Percentiles rank a stretch among this genome's conserved stretches.
phyloP scores from a whole-genome alignment of 2,329 filamentous ascomycete species.

The Bipolaris bicolor region DNA sequence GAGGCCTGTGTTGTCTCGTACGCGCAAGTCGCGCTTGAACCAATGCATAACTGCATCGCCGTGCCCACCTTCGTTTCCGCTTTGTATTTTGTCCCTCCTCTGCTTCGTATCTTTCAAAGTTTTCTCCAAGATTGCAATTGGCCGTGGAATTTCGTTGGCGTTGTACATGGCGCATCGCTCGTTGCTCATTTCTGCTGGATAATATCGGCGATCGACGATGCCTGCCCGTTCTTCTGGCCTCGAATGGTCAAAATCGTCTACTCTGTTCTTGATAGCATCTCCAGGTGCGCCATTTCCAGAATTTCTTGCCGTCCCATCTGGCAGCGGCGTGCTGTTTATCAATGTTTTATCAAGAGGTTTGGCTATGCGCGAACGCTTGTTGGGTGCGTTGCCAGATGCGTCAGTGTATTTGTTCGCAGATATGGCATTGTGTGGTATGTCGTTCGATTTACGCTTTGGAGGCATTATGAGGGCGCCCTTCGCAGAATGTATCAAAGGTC shows the following conservation, averaged over 20 bases:
- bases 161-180: constrained; percentile 77
- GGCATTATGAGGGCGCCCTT: constrained; percentile 20
- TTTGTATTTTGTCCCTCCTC: constrained; percentile 57
- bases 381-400: constrained; percentile 38
- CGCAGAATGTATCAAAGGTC: neutral
- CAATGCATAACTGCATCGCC: constrained; percentile 78
- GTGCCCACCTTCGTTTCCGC: constrained; percentile 36
- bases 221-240: constrained; percentile 47
- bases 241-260: constrained; percentile 43
- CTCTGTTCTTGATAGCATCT: constrained; percentile 15
- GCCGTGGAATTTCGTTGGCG: constrained; percentile 70
- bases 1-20: constrained; percentile 74
- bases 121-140: constrained; percentile 70
- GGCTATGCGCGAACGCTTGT: constrained; percentile 47
- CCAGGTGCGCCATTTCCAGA: constrained; percentile 26
- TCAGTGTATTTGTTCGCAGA: constrained; percentile 46
- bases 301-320: constrained; percentile 18
- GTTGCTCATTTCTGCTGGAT: constrained; percentile 86
- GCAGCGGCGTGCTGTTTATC: constrained; percentile 18
- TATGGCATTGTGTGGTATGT: constrained; percentile 41
- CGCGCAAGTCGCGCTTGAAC: constrained; percentile 85
- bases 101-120: constrained; percentile 67
- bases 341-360: constrained; percentile 37
- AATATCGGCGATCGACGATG: constrained; percentile 67
- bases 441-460: constrained; percentile 26